Evolutionary conservation across 345 rosid genomes (phyloP).

Genomic region (Gossypium arboreum): DNA sequence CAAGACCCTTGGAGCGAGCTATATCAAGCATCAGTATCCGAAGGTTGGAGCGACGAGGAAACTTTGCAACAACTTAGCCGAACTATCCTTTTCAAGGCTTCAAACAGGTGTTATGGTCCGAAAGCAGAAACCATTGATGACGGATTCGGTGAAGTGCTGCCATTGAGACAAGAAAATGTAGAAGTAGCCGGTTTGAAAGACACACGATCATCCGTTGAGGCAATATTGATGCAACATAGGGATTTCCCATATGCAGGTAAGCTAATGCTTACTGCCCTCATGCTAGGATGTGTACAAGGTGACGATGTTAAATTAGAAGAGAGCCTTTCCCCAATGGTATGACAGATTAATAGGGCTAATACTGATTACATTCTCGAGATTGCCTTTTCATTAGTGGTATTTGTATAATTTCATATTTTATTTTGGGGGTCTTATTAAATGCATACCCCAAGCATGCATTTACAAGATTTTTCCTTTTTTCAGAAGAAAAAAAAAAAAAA

Average conservation of each 20-base stretch:
- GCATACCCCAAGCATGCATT: neutral
- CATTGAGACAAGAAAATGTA: constrained; percentile 48
- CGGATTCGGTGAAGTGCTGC: constrained; percentile 62
- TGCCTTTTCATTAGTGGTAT: neutral
- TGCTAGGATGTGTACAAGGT: constrained; percentile 55
- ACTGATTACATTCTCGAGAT: neutral
- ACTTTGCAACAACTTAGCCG: constrained; percentile 54
- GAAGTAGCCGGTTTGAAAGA: constrained; percentile 33
- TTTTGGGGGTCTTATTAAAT: neutral
- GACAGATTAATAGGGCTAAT: neutral
- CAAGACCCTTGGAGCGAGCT: constrained; percentile 78
- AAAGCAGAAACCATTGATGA: constrained; percentile 56
- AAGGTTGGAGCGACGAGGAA: constrained; percentile 94
- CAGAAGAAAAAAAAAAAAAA: no score
- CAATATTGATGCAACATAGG: constrained; percentile 76
- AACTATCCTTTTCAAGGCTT: constrained; percentile 75
- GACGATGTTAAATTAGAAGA: constrained; percentile 27
- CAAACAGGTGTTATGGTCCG: constrained; percentile 67
- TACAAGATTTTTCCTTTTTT: neutral
- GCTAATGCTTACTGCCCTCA: constrained; percentile 73
- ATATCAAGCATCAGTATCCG: constrained; percentile 46
- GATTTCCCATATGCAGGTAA: constrained; percentile 83
- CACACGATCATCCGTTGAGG: constrained; percentile 51
- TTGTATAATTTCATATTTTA: neutral
- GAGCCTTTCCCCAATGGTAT: constrained; percentile 30